Base-by-base conservation (phyloP, 768 basidiomycete species). In the Lentinula lateritia region DNA sequence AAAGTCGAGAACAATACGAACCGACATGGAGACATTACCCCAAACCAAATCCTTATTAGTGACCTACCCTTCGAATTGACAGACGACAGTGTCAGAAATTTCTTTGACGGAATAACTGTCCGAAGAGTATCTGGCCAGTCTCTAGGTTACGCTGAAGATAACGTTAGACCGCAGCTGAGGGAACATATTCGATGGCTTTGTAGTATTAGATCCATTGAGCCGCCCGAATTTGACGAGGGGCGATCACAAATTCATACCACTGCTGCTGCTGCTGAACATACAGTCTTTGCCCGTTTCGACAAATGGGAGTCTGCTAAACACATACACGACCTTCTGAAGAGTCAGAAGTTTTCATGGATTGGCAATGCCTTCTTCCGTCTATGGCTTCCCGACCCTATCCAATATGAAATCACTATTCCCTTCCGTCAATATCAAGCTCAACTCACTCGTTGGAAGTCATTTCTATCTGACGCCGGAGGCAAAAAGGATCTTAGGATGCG, bases 361-460 rank as follows among this genome's bases (percentile, higher is more conserved):
- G 72, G 73, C 1, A 73, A 72, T 41, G 73, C 75, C 2, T 59
- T 57, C 16, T 63, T 83, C 39, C 75, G 74, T 61, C 64, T 79
- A 18, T 73, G 72, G 32, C 78, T 83, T 50, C 81, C 82, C 0
- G 73, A 78, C 64, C 80, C 83, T 0, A 73, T 82, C 63, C 72
- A 79, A 53, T 88, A 85, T 68, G 74, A 75, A 13, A 78, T 84
- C 45, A 73, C 69, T 32, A 78, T 86, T 48, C 75, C 82, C 0
- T 54, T 62, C 9, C 76, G 74, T 32, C 85, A 87, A 61, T 83
- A 82, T 69, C 68, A 71, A 28, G 80, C 83, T 5, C 84, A 87
- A 68, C 78, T 71, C 60, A 67, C 62, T 2, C 73, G 75, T 20
- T 87, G 84, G 85, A 74, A 81, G 41, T 69, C 74, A 7, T 70